Evolutionary conservation across 495 filamentous ascomycete species (phyloP).

Genomic region (Neurospora discreta): DNA sequence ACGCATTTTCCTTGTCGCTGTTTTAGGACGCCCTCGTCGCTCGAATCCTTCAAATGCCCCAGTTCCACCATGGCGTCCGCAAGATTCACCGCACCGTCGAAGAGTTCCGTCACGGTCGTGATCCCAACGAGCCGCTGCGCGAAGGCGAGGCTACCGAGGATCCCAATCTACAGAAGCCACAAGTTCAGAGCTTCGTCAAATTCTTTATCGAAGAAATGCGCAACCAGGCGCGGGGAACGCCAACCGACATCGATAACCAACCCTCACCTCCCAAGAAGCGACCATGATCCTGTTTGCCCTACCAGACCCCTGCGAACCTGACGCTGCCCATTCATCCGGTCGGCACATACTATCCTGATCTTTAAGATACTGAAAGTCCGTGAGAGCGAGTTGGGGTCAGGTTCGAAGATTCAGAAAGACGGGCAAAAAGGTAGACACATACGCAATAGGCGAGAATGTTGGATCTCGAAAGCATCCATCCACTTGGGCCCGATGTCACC

Average conservation of each 20-base stretch:
- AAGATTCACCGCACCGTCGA: slow-evolving; percentile 28
- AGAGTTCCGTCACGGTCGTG: slow-evolving; percentile 26
- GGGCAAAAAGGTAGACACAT: not conserved
- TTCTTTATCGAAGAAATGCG: slow-evolving; percentile 28
- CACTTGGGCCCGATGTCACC: not conserved
- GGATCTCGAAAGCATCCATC: not conserved
- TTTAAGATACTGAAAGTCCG: not conserved
- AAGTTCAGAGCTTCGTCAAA: slow-evolving; percentile 15
- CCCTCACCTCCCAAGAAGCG: slow-evolving; percentile 10
- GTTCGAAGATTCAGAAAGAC: not conserved
- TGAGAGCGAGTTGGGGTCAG: not conserved
- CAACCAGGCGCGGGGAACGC: slow-evolving; percentile 26
- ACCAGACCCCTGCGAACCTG: not conserved
- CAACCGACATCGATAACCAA: slow-evolving; percentile 7
- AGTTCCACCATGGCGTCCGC: slow-evolving; percentile 30
- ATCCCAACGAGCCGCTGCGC: slow-evolving; percentile 30
- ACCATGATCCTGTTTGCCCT: not conserved
- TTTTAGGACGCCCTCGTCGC: not conserved
- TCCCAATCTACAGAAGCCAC: not conserved
- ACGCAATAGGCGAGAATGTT: not conserved
- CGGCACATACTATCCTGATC: not conserved
- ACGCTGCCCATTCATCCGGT: not conserved
- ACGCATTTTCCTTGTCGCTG: not conserved
- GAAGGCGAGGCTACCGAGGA: slow-evolving; percentile 27
- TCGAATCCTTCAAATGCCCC: slow-evolving; percentile 20